Percentiles rank a stretch among this genome's conserved stretches.
Evolutionary conservation across 768 basidiomycete species (phyloP).

Genomic region (Phylloporus sp.): DNA sequence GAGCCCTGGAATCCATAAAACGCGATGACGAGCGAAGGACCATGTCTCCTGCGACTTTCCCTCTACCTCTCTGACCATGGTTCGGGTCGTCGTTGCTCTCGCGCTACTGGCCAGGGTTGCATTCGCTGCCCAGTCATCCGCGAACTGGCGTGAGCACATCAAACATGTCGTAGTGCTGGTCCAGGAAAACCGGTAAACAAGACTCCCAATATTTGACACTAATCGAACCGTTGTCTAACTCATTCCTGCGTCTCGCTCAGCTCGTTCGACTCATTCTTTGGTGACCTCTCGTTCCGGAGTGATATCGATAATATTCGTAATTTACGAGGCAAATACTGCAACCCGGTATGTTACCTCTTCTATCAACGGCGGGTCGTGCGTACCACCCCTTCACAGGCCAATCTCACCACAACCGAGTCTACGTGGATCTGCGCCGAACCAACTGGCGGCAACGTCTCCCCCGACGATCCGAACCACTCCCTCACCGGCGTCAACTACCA

Average conservation of each 20-base stretch:
- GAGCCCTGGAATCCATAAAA: conserved; percentile 8
- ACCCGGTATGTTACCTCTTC: conserved; percentile 12
- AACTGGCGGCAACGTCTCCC: conserved; percentile 15
- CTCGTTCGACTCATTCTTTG: conserved; percentile 26
- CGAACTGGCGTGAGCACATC: conserved; percentile 21
- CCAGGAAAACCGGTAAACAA: conserved; percentile 23
- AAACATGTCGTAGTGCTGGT: conserved; percentile 27
- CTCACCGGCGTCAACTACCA: conserved; percentile 22
- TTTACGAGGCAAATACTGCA: conserved; percentile 17
- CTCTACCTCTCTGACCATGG: conserved; percentile 4
- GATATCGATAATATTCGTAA: conserved; percentile 26
- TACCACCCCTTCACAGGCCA: conserved; percentile 3
- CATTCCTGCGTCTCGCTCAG: conserved; percentile 1
- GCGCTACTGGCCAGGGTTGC: neutral
- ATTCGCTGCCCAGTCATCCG: neutral
- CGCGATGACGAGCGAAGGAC: neutral
- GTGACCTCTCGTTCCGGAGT: conserved; percentile 23
- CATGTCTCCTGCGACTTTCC: neutral
- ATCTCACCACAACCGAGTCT: conserved; percentile 10
- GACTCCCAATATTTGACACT: neutral
- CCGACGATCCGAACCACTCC: conserved; percentile 25
- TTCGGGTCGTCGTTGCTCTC: conserved; percentile 5
- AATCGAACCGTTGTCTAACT: neutral
- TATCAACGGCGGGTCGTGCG: neutral
- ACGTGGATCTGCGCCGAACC: conserved; percentile 18